Percentiles rank a stretch among this genome's conserved stretches.
Conservation (phyloP, 108 stramenopile genomes). For the Aurantiochytrium sp. region DNA sequence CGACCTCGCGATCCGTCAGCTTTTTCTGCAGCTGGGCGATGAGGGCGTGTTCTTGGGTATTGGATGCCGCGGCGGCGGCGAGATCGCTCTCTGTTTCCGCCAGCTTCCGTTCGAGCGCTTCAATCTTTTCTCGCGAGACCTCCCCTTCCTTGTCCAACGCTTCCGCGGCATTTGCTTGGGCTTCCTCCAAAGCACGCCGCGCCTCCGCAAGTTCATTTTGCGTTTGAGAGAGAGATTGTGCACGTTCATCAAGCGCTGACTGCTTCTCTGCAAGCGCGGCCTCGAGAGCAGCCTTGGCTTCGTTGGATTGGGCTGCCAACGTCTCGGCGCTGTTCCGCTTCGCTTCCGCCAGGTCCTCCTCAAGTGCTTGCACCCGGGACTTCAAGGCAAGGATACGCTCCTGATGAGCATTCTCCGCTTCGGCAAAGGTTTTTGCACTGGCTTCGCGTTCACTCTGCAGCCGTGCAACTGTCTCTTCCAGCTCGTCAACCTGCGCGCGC, state of each 20-base stretch:
- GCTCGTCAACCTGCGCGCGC: neutral
- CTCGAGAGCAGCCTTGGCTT: too few relatives aligned
- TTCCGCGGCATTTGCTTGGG: too few relatives aligned
- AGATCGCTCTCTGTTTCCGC: neutral
- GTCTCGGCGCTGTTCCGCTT: too few relatives aligned
- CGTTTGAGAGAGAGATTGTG: too few relatives aligned
- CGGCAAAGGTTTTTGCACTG: neutral
- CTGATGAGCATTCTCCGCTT: neutral
- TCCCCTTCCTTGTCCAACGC: neutral
- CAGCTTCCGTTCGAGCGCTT: neutral
- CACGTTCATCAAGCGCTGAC: too few relatives aligned
- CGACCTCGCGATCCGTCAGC: neutral
- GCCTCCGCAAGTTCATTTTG: too few relatives aligned
- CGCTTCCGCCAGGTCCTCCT: too few relatives aligned
- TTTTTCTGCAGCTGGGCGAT: neutral
- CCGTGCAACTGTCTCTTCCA: neutral
- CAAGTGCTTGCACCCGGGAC: too few relatives aligned
- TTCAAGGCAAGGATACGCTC: neutral
- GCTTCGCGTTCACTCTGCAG: neutral
- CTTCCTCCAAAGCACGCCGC: too few relatives aligned
- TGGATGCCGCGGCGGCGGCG: neutral
- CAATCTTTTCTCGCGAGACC: neutral
- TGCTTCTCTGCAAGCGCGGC: too few relatives aligned
- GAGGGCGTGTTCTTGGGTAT: neutral
- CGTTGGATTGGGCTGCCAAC: too few relatives aligned